A percentile compares a stretch with the other conserved stretches of the same genome.
phyloP scores from a whole-genome alignment of 805 yeast genomes.

The Metschnikowia cubensis region DNA sequence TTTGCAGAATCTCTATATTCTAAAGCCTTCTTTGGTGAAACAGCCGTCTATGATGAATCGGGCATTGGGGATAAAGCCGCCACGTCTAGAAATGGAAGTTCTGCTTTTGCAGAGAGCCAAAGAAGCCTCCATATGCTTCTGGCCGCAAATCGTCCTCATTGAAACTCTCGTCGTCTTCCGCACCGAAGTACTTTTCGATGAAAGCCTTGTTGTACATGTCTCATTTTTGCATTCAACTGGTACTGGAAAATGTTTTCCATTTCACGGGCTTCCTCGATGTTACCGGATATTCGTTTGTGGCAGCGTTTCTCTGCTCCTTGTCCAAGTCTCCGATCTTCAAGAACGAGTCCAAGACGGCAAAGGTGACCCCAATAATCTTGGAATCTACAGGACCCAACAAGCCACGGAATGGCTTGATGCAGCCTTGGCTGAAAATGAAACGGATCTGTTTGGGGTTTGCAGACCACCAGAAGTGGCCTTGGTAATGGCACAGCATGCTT shows the following conservation, averaged over 20 bases:
- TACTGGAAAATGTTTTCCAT: constrained; percentile 93
- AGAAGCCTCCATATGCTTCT: constrained; percentile 74
- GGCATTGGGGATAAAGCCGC: too few relatives aligned
- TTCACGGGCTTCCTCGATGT: constrained; percentile 97
- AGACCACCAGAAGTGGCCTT: constrained; percentile 97
- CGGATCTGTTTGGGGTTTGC: constrained; percentile 87
- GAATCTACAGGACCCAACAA: constrained; percentile 82
- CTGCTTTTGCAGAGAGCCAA: constrained; percentile 67
- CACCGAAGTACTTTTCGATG: constrained; percentile 88
- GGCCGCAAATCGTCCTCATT: constrained; percentile 72
- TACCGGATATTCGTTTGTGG: constrained; percentile 85
- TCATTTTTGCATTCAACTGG: constrained; percentile 84
- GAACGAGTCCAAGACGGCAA: constrained; percentile 90
- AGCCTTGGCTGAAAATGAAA: constrained; percentile 89
- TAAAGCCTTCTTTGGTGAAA: too few relatives aligned
- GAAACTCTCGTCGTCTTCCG: constrained; percentile 69
- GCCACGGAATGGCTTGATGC: constrained; percentile 96
- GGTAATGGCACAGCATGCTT: constrained; percentile 99
- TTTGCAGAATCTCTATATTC: too few relatives aligned
- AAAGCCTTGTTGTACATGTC: constrained; percentile 90
- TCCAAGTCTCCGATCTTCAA: constrained; percentile 92
- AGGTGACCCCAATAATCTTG: constrained; percentile 89
- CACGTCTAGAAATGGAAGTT: constrained; percentile 34
- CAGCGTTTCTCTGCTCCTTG: constrained; percentile 66
- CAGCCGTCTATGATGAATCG: too few relatives aligned